Evolutionary conservation across 2,329 filamentous ascomycete species (phyloP).

Genomic region (Pseudogymnoascus sp.): DNA sequence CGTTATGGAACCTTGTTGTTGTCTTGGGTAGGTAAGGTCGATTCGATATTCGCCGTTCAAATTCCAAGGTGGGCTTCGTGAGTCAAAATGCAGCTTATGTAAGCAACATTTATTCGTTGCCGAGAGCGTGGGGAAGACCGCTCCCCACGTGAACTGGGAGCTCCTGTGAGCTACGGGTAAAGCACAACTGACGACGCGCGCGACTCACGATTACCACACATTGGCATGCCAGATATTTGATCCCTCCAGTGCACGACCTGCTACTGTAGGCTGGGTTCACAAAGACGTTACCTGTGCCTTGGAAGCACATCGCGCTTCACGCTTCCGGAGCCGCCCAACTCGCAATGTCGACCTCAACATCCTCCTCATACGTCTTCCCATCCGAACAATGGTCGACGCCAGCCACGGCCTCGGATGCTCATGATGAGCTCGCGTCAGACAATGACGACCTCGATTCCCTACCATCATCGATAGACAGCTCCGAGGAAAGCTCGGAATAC

Average conservation of each 20-base stretch:
- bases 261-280: slow-evolving; percentile 7
- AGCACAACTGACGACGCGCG: not conserved
- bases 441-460: slow-evolving; percentile 58
- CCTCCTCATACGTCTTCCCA: slow-evolving; percentile 26
- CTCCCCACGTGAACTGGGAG: slow-evolving; percentile 16
- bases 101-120: not conserved
- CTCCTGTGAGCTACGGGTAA: not conserved
- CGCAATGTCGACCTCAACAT: slow-evolving; percentile 20
- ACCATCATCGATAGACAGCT: slow-evolving; percentile 49
- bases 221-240: slow-evolving; percentile 10
- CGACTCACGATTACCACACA: slow-evolving; percentile 2
- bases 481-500: slow-evolving; percentile 48
- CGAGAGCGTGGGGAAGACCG: not conserved
- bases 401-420: slow-evolving; percentile 32
- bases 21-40: not conserved
- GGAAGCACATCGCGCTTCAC: not conserved
- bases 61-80: slow-evolving; percentile 16
- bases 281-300: not conserved
- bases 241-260: slow-evolving; percentile 3
- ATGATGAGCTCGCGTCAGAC: slow-evolving; percentile 48
- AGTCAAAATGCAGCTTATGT: slow-evolving; percentile 14
- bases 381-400: slow-evolving; percentile 13
- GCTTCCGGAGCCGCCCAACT: not conserved
- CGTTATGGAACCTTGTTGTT: slow-evolving; percentile 5
- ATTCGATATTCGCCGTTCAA: slow-evolving; percentile 11